Evolutionary conservation across 1,139 yeast species (phyloP), one percentile per base, ranked within the genome.

Genomic region (Pichia sp.): DNA sequence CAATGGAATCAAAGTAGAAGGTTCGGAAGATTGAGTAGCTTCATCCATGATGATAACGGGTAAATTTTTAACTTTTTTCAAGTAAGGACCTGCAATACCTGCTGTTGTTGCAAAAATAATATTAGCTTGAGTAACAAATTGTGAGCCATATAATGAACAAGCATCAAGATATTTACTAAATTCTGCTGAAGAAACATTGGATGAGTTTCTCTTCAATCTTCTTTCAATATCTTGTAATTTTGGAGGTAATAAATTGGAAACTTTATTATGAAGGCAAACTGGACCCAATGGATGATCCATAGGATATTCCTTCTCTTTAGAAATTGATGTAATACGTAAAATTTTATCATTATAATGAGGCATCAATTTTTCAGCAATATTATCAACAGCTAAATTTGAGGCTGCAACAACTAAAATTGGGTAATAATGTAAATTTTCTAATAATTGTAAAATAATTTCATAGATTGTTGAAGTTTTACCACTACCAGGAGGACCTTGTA

Each of bases 401-500:
- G 85, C 84, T 0, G 89, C 88, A 40, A 79, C 85, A 40, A 81
- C 85, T 44, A 79, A 64, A 32, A 80, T 77, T 3, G 89, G 88
- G 36, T 52, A 55, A 38, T 56, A 56, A 35, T 47, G 50, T 35
- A 56, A 39, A 19, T 53, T 49, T 26, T 67, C 63, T 50, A 78
- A 62, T 46, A 80, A 62, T 55, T 80, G 85, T 43, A 77, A 60
- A 45, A 81, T 75, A 43, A 80, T 75, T 58, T 80, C 86, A 44
- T 88, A 67, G 64, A 93, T 91, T 0, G 99, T 93, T 52, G 93
- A 91, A 1, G 99, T 93, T 60, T 91, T 91, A 65, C 98, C 98
- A 0, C 97, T 89, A 60, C 96, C 96, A 0, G 96, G 96, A 3
- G 96, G 96, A 44, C 98, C 98, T 64, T 89, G 96, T 56, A 91